Evolutionary conservation across 75 land plant genomes (phyloP).

Genomic region (Selaginella moellendorffii): DNA sequence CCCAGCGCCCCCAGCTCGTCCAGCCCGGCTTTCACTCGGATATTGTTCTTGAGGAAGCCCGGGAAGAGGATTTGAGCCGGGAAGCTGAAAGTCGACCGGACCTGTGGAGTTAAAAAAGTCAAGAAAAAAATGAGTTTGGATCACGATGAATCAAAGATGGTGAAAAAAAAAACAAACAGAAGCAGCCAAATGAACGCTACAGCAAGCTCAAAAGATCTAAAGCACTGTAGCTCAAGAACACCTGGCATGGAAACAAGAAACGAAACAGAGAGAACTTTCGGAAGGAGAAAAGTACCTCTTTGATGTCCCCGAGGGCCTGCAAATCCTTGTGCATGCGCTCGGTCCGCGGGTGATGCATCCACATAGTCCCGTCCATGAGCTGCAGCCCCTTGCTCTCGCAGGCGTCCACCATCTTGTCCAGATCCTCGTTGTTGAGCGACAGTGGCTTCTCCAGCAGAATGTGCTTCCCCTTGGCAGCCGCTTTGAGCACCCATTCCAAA

Average conservation of each 20-base stretch:
- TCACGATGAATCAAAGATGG: not conserved
- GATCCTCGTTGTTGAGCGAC: constrained; percentile 32
- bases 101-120: constrained; percentile 15
- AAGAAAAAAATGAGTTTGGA: not conserved
- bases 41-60: constrained; percentile 43
- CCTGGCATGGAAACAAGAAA: not conserved
- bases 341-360: constrained; percentile 74
- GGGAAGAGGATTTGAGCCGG: constrained; percentile 15
- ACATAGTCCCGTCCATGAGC: constrained; percentile 83
- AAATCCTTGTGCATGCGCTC: constrained; percentile 37
- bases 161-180: not conserved
- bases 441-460: constrained; percentile 71
- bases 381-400: constrained; percentile 38
- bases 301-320: constrained; percentile 42
- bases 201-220: no score
- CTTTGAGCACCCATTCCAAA: constrained; percentile 40
- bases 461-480: constrained; percentile 56
- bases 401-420: constrained; percentile 39
- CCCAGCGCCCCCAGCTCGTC: constrained; percentile 75
- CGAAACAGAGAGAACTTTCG: no score
- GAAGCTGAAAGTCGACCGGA: constrained; percentile 17
- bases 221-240: no score
- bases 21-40: constrained; percentile 63
- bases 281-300: constrained; percentile 27
- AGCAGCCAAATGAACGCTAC: no score